A percentile compares a stretch with the other conserved stretches of the same genome.
These are phyloP conservation scores for Corchorus olitorius DNA, from an alignment of 345 rosid species.

Conservation along the genomic window DNA sequence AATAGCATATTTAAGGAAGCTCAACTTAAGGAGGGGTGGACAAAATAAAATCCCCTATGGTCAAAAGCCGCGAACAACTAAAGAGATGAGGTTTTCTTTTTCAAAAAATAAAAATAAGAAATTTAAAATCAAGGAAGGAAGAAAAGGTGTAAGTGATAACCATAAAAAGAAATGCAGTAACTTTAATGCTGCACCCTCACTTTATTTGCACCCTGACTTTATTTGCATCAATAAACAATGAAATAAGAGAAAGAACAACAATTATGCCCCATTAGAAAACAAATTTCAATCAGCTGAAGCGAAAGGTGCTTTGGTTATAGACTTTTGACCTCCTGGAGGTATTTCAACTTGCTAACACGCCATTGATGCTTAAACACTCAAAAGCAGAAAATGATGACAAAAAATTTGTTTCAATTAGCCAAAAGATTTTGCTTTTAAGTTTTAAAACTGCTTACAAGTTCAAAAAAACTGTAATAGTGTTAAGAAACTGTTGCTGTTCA, in stretches of 20 bases:
- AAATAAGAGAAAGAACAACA: neutral
- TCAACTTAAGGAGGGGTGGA: neutral
- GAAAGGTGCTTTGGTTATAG: constrained; percentile 1
- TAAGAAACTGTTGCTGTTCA: neutral
- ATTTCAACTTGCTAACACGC: neutral
- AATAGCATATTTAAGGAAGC: neutral
- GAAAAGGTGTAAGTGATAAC: neutral
- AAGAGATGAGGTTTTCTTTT: neutral
- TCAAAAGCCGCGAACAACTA: neutral
- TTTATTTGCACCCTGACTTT: neutral
- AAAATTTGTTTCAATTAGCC: neutral
- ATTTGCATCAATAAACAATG: constrained; percentile 1
- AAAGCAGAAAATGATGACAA: neutral
- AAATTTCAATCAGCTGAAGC: neutral
- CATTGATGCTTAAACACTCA: neutral
- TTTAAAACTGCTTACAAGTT: neutral
- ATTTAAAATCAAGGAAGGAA: neutral
- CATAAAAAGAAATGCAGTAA: neutral
- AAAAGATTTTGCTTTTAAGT: neutral
- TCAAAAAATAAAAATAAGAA: too few species aligned
- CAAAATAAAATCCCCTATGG: neutral
- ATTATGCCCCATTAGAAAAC: neutral
- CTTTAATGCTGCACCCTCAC: neutral
- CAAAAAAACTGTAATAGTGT: neutral
- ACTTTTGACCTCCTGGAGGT: neutral